Conservation (phyloP, 106 monocot genomes). For the Phalaenopsis equestris region DNA sequence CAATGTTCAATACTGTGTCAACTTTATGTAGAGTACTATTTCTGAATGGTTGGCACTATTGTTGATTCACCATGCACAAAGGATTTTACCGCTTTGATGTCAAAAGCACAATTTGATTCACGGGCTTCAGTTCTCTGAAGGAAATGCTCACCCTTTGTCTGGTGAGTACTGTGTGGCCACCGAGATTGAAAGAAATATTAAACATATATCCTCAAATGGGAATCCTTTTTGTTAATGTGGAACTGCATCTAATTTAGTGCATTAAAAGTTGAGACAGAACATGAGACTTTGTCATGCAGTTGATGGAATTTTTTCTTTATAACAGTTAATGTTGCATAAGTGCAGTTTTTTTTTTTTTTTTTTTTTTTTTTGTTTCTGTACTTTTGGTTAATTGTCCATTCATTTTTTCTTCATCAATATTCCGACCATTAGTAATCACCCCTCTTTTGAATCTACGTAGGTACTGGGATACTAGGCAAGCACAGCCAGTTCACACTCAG, state of each 20-base stretch:
- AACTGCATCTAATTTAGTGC: neutral
- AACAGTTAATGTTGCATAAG: neutral
- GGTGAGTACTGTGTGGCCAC: no score
- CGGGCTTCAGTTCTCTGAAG: no score
- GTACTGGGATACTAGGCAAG: conserved; percentile 91
- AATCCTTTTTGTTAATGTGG: neutral
- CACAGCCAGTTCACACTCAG: conserved; percentile 91
- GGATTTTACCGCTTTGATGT: no score
- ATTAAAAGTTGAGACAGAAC: neutral
- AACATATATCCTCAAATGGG: neutral
- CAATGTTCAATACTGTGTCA: no score
- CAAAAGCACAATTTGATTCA: no score
- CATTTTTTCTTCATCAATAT: neutral
- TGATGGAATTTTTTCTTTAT: neutral
- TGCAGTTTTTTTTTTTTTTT: neutral
- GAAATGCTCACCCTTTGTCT: no score
- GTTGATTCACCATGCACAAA: no score
- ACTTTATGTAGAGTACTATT: no score
- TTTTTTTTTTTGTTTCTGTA: neutral
- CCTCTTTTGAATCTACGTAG: conserved; percentile 19
- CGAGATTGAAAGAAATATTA: neutral
- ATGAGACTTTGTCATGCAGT: neutral
- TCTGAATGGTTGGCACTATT: no score
- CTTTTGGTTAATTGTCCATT: neutral
- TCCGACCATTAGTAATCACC: neutral